Evolutionary conservation across 2,329 filamentous ascomycete genomes (phyloP), one percentile per base, ranked within the genome.

Genomic region (Colletotrichum somersetense): DNA sequence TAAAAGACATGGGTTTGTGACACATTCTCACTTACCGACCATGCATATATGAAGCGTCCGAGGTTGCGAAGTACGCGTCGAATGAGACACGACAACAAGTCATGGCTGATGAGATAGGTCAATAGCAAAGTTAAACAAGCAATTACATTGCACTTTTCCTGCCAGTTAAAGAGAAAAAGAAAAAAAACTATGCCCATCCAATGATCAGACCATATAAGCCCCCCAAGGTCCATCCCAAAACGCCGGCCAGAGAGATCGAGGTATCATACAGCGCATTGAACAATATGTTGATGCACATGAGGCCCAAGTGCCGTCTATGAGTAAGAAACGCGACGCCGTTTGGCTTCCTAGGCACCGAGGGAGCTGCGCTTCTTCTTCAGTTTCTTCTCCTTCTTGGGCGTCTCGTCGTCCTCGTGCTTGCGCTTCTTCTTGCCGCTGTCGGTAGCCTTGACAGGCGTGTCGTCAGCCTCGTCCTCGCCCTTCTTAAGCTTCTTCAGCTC

Each of bases 401-500:
- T 89, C 82, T 89, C 90, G 81, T 92, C 92, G 75, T 85, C 87
- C 61, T 90, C 89, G 73, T 87, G 86, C 85, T 93, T 93, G 80
- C 91, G 89, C 88, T 94, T 93, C 89, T 94, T 94, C 81, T 87
- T 88, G 77, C 83, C 79, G 56, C 74, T 77, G 63, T 81, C 80
- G 10, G 77, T 69, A 48, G 79, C 71, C 76, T 87, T 87, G 66
- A 79, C 80, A 3, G 88, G 85, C 66, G 83, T 82, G 67, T 81
- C n/a, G 73, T 74, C 75, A 30, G 44, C 71, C 42, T 90, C 89
- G 79, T 89, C 84, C 74, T 86, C 89, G 23, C 81, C 82, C 83
- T 92, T 92, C 83, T 89, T 90, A 71, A 88, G 83, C 85, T 93
- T 92, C 87, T 93, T 93, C 77, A 92, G 81, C 58, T 93, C 91